Conservation (phyloP, 257 asterid species). For the Solanum tacnaense region DNA sequence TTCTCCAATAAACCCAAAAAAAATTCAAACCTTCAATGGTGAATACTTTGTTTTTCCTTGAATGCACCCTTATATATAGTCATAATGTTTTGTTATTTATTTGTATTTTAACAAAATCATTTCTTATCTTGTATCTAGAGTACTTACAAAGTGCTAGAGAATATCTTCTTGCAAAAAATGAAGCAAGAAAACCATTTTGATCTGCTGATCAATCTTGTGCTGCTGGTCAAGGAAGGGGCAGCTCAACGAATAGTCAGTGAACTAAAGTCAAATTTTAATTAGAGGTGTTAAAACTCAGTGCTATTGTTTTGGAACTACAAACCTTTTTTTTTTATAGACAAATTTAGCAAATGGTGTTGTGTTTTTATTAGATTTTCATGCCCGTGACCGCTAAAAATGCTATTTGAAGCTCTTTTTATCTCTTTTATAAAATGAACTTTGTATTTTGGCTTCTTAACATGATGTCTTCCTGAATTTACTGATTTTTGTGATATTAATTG, state of each 20-base stretch:
- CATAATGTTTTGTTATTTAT: no score
- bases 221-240: no score
- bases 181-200: no score
- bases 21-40: slow-evolving; percentile 68
- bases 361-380: neutral
- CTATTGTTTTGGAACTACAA: neutral
- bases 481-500: no score
- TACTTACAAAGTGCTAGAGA: slow-evolving; percentile 15
- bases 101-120: neutral
- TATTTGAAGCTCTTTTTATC: neutral
- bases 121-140: slow-evolving; percentile 19
- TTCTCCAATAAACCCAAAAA: slow-evolving; percentile 18
- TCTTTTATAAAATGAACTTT: neutral
- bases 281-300: neutral
- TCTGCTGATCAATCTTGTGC: no score
- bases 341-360: neutral
- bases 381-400: neutral
- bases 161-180: no score
- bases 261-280: no score
- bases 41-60: neutral
- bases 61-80: no score
- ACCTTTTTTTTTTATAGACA: neutral
- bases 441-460: neutral
- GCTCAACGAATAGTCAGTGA: no score
- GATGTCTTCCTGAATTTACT: no score